These are phyloP conservation scores for Aspergillus avenaceus DNA, from an alignment of 495 filamentous ascomycete species.

Conservation along the genomic window DNA sequence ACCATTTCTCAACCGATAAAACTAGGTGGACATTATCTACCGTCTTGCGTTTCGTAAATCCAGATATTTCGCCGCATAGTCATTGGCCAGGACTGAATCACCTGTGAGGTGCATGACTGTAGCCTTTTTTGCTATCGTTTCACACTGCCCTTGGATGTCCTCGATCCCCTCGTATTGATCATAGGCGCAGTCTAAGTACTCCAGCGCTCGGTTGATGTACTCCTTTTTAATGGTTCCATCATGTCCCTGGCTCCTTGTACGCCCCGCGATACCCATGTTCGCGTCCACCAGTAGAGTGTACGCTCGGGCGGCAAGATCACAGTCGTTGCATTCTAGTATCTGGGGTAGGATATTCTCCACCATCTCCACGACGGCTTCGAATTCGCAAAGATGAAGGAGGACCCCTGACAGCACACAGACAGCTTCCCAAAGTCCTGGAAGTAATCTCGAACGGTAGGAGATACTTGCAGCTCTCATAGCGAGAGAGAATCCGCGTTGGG, in stretches of 20 bases:
- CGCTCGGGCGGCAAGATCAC: constrained; percentile 58
- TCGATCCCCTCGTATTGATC: constrained; percentile 67
- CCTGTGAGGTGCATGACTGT: constrained; percentile 73
- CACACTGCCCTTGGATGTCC: constrained; percentile 70
- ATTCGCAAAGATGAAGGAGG: constrained; percentile 70
- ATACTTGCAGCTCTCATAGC: constrained; percentile 75
- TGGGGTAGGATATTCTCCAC: constrained; percentile 77
- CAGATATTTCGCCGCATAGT: constrained; percentile 68
- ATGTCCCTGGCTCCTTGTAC: constrained; percentile 23
- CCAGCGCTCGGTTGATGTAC: constrained; percentile 59
- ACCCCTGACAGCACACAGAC: constrained; percentile 65
- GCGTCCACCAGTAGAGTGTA: constrained; percentile 79
- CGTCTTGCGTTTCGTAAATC: too few species aligned
- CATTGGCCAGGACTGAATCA: constrained; percentile 66
- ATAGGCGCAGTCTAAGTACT: constrained; percentile 64
- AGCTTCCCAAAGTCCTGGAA: constrained; percentile 74
- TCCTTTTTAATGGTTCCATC: constrained; percentile 43
- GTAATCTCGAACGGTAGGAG: constrained; percentile 65
- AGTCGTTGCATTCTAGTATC: constrained; percentile 70
- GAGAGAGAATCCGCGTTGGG: constrained; percentile 79
- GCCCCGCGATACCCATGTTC: constrained; percentile 75
- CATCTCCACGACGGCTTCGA: constrained; percentile 61
- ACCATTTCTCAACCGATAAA: too few species aligned
- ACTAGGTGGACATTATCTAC: too few species aligned
- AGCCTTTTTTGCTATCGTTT: constrained; percentile 84